Evolutionary conservation across 441 rosid genomes (phyloP).

Genomic region (Corymbia calophylla): DNA sequence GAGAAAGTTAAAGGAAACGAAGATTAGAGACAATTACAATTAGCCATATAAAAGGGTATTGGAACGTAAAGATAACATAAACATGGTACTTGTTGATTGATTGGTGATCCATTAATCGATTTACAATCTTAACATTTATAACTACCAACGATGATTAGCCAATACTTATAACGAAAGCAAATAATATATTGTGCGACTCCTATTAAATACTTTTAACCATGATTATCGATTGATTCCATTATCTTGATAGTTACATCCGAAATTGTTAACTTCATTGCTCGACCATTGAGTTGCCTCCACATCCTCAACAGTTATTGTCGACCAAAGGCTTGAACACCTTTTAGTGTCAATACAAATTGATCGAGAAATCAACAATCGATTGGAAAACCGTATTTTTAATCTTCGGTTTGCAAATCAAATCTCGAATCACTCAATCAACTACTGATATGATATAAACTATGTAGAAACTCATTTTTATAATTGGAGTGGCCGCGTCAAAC

Average conservation of each 20-base stretch:
- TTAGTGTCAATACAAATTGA: background rate
- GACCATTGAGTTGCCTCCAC: background rate
- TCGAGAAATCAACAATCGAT: background rate
- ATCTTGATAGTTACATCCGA: background rate
- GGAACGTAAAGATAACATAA: accelerated
- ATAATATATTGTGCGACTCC: background rate
- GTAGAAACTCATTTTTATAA: background rate
- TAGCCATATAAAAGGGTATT: background rate
- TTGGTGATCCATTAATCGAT: background rate
- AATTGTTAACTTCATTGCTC: background rate
- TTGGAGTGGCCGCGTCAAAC: background rate
- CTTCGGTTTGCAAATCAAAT: background rate
- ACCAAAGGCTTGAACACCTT: background rate
- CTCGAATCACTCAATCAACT: background rate
- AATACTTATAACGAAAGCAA: background rate
- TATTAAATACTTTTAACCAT: background rate
- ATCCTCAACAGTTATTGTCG: accelerated
- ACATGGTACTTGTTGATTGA: background rate
- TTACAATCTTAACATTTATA: background rate
- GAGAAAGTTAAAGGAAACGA: background rate
- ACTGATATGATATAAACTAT: background rate
- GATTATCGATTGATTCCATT: background rate
- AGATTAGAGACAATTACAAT: background rate
- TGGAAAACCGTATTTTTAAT: background rate
- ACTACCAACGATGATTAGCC: background rate